Evolutionary conservation across 148 eudicot species (phyloP).

Genomic region (Euryodendron excelsum): DNA sequence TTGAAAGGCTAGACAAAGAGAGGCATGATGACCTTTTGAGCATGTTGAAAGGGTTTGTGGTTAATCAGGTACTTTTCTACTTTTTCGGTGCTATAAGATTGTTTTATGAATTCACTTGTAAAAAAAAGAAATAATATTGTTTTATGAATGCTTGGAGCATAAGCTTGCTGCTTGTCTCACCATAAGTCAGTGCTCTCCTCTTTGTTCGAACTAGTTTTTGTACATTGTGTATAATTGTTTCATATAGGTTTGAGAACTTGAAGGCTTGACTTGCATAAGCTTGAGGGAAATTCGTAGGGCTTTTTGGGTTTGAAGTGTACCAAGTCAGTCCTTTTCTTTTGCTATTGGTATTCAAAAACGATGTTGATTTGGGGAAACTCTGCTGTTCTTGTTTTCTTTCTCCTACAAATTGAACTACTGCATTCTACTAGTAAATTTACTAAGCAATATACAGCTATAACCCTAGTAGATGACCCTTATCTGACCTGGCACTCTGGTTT

Average conservation of each 20-base stretch:
- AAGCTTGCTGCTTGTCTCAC: neutral
- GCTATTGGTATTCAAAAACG: neutral
- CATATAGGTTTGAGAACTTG: neutral
- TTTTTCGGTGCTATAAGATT: neutral
- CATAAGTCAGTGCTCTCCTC: neutral
- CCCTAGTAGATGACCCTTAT: neutral
- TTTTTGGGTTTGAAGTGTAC: neutral
- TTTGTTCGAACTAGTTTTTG: neutral
- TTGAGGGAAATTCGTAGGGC: neutral
- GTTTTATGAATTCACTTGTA: neutral
- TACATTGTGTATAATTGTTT: neutral
- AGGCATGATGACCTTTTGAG: slow-evolving; percentile 72
- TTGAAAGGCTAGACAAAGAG: slow-evolving; percentile 80
- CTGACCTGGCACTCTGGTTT: neutral
- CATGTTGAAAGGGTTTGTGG: slow-evolving; percentile 95
- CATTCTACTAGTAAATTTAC: neutral
- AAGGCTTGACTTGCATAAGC: neutral
- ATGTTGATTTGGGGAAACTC: neutral
- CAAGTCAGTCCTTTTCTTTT: neutral
- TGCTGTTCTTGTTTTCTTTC: neutral
- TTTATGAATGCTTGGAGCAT: slow-evolving; percentile 2
- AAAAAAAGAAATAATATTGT: no score
- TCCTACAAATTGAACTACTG: neutral
- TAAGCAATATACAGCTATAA: neutral
- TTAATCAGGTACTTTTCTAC: slow-evolving; percentile 68